Percentiles rank a stretch among this genome's conserved stretches.
These are phyloP conservation scores for Neurospora sp. DNA, from an alignment of 495 filamentous ascomycete species.

Conservation along the genomic window DNA sequence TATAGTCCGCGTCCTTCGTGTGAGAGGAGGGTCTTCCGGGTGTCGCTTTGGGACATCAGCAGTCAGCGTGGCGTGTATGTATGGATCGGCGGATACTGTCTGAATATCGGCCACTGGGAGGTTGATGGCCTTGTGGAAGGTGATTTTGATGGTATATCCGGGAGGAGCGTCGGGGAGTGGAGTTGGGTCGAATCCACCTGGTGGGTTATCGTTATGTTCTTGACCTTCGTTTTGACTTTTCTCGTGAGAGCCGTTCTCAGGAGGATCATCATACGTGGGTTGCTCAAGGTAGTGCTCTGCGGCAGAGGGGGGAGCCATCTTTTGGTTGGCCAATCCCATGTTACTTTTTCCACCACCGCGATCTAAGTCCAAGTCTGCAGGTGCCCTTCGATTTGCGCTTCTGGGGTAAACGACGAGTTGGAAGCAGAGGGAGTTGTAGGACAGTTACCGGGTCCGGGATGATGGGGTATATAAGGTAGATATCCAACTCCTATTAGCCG, in stretches of 20 bases:
- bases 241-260: neutral
- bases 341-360: neutral
- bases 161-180: conserved; percentile 60
- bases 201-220: conserved; percentile 49
- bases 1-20: conserved; percentile 68
- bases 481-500: neutral
- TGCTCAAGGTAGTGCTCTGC: neutral
- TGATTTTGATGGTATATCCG: conserved; percentile 78
- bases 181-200: conserved; percentile 71
- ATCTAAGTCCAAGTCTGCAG: neutral
- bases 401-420: neutral
- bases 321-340: neutral
- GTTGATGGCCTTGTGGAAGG: conserved; percentile 68
- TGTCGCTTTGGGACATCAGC: conserved; percentile 56
- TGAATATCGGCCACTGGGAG: conserved; percentile 75
- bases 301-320: neutral
- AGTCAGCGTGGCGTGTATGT: conserved; percentile 58
- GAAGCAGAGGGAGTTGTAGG: neutral
- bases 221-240: conserved; percentile 36
- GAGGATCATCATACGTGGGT: neutral
- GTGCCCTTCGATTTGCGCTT: neutral
- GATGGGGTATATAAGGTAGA: neutral
- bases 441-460: neutral
- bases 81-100: conserved; percentile 75
- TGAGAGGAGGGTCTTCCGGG: conserved; percentile 64